Evolutionary conservation across 2,329 filamentous ascomycete genomes (phyloP), one percentile per base, ranked within the genome.

Genomic region (Alternaria tenuissima): DNA sequence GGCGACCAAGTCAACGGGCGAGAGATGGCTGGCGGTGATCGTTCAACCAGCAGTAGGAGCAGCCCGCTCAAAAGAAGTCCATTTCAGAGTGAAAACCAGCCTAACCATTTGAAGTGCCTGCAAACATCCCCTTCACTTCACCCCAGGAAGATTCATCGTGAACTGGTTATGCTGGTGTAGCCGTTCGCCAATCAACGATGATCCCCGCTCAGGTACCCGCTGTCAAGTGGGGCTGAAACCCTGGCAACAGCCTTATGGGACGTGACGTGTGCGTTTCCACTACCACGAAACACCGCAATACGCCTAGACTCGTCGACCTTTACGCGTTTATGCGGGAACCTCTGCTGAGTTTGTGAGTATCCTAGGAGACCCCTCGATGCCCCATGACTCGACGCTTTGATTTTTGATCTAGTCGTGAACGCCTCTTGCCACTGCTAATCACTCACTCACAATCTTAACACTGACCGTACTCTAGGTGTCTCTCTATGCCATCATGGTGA

Each of bases 151-250:
- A 34, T 44, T 61, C 55, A 54, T 49, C 47, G 41, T 46, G 54
- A 55, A 46, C 52, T 55, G 39, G 39, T 28, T 16, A 42, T 39
- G 34, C 28, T 43, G 39, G 20, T 47, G 57, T 49, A 24, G 34
- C 44, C 16, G 38, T 38, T 42, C 48, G 26, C 61, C 61, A 61
- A 63, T 61, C 48, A 63, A 44, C 39, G 24, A 43, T 36, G 41
- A 57, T 43, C 54, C 38, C 54, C 47, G 43, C 20, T 28, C 36
- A 57, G 54, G 48, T 48, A 57, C 49, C 44, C 55, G 59, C 59
- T 39, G 56, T 57, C 14, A 62, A 57, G 59, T 62, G 56, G 59
- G 59, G 59, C 59, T 34, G 48, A 24, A 52, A 51, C 51, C 55
- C 55, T 32, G 36, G 55, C 59, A 62, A 62, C 55, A 52, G 59